Percentiles rank a stretch among this genome's conserved stretches.
Conservation (phyloP, 2,329 filamentous ascomycete species). For the Calonectria pteridis region DNA sequence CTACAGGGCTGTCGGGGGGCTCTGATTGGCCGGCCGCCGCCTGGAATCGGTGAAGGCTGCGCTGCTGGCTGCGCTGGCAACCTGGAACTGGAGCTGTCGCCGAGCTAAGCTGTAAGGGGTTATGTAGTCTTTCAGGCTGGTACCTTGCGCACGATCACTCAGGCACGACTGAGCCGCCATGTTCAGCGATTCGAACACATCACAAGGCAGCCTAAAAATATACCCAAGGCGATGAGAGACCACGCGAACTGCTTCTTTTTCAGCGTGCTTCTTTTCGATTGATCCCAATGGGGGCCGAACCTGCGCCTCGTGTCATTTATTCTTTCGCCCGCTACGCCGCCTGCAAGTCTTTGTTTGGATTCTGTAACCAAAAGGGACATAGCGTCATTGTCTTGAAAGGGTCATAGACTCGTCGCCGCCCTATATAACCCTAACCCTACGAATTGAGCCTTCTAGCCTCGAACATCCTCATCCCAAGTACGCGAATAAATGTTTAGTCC, state of each 20-base stretch:
- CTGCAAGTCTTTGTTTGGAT: not conserved
- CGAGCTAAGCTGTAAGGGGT: not conserved
- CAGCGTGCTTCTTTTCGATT: not conserved
- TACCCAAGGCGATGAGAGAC: not conserved
- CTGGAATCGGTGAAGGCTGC: slow-evolving; percentile 34
- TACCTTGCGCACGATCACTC: slow-evolving; percentile 12
- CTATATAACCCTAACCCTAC: slow-evolving; percentile 5
- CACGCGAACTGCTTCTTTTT: not conserved
- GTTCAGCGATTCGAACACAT: not conserved
- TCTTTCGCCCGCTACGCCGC: not conserved
- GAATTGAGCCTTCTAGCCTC: not conserved
- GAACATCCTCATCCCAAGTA: not conserved
- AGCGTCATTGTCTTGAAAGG: not conserved
- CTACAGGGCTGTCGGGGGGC: slow-evolving; percentile 31
- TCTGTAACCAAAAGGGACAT: slow-evolving; percentile 2
- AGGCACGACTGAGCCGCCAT: not conserved
- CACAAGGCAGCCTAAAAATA: not conserved
- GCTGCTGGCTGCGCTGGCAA: slow-evolving; percentile 41
- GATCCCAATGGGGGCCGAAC: not conserved
- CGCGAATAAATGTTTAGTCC: not conserved
- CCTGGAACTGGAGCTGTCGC: slow-evolving; percentile 27
- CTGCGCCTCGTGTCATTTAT: not conserved
- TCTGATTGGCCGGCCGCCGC: slow-evolving; percentile 36
- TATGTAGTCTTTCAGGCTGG: slow-evolving; percentile 13
- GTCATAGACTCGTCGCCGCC: not conserved